Evolutionary conservation across 495 filamentous ascomycete species (phyloP), one percentile per base, ranked within the genome.

Genomic region (Stereocaulon alpinum): DNA sequence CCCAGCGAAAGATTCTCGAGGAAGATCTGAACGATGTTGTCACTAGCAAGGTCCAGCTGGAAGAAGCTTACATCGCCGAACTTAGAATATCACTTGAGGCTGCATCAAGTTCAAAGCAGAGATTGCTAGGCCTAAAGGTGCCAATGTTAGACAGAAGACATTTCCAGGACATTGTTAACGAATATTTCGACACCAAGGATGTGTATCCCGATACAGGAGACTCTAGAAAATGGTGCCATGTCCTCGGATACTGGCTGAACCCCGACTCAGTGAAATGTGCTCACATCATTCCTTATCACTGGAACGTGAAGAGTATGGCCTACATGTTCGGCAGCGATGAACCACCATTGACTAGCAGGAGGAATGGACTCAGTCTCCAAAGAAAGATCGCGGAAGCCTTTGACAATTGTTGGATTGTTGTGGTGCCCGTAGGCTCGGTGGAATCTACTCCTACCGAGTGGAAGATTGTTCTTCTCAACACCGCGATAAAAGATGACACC

Each of bases 391-490:
- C 24, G 27, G 27, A 30, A 37, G 52, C 52, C 14, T 55, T 34
- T 1, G 32, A 55, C 27, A 55, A 41, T 40, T 34, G 52, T 42
- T 55, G 52, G 52, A 44, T 56, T 32, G 10, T 32, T 10, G 27
- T 56, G 14, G 54, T 56, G 3, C 54, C 54, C 29, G 18, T 30
- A 6, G 54, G 20, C 37, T 42, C 54, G 17, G 54, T 56, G 27
- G 54, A 45, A 27, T 42, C 34, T 10, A 45, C 4, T 20, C 54
- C 54, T 29, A 56, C 54, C 4, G 40, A 56, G 32, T 56, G 54
- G 54, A 56, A 56, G 54, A 5, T 56, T 32, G 12, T 56, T 22
- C 54, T 56, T 27, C 20, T 56, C 37, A 56, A 56, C 2, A 37
- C 22, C 18, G 51, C n/a, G 18, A 17, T 9, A 37, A 41, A 10